A percentile compares a stretch with the other conserved stretches of the same genome.
phyloP scores from a whole-genome alignment of 192 early-diverging fungal genomes.

The Entomortierella parvispora region DNA sequence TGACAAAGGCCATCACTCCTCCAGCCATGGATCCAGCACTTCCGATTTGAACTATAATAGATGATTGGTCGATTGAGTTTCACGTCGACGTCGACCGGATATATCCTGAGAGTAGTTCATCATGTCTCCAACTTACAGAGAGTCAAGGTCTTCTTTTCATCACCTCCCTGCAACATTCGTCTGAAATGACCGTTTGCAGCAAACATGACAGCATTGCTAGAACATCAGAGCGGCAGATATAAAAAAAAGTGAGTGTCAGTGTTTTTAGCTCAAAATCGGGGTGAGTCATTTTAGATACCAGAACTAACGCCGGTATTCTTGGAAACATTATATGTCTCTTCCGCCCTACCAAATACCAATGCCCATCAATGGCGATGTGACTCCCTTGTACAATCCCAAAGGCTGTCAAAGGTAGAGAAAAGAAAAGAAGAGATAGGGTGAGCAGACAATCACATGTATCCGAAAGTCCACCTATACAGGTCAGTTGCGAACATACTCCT shows the following conservation, averaged over 20 bases:
- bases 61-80: neutral
- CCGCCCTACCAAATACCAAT: slow-evolving; percentile 73
- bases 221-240: neutral
- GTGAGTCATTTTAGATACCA: neutral
- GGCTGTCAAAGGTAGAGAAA: slow-evolving; percentile 40
- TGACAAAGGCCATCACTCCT: slow-evolving; percentile 75
- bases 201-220: slow-evolving; percentile 77
- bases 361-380: slow-evolving; percentile 73
- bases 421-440: neutral
- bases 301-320: no score
- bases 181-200: slow-evolving; percentile 71
- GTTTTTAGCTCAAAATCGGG: no score
- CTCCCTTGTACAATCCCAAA: slow-evolving; percentile 75
- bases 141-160: slow-evolving; percentile 54
- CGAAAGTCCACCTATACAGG: neutral
- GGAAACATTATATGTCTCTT: no score
- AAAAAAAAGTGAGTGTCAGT: neutral
- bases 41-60: slow-evolving; percentile 57
- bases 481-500: slow-evolving; percentile 58
- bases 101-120: no score
- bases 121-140: slow-evolving; percentile 60
- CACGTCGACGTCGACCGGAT: neutral
- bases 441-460: neutral
- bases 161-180: slow-evolving; percentile 60
- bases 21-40: slow-evolving; percentile 70